phyloP scores from a whole-genome alignment of 805 yeast genomes.

The Suhomyces xylopsoci region DNA sequence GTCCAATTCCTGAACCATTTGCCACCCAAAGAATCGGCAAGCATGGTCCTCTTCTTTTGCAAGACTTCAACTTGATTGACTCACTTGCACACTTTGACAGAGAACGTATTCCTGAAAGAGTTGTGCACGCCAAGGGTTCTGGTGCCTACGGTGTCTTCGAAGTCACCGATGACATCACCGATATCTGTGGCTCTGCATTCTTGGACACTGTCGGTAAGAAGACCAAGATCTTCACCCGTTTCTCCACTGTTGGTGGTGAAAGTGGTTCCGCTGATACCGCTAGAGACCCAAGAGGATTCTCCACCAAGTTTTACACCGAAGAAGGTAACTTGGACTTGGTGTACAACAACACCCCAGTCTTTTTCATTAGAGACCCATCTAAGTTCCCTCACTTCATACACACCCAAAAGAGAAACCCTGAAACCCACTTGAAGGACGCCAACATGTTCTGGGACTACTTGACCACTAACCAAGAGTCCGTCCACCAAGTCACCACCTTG shows the following conservation, averaged over 20 bases:
- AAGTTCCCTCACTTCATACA: slow-evolving; percentile 66
- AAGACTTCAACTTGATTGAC: slow-evolving; percentile 58
- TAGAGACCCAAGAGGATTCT: slow-evolving; percentile 70
- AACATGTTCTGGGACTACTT: slow-evolving; percentile 85
- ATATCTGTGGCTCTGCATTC: slow-evolving; percentile 23
- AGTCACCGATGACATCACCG: slow-evolving; percentile 47
- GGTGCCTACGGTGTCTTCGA: slow-evolving; percentile 62
- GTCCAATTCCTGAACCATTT: slow-evolving; percentile 69
- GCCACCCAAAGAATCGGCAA: slow-evolving; percentile 54
- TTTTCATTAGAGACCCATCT: slow-evolving; percentile 60
- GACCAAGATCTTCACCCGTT: slow-evolving; percentile 41
- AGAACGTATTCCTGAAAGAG: slow-evolving; percentile 65
- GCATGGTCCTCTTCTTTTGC: slow-evolving; percentile 56
- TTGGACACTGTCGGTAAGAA: slow-evolving; percentile 29
- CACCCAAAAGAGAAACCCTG: slow-evolving; percentile 67
- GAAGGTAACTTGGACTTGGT: slow-evolving; percentile 73
- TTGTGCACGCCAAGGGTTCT: slow-evolving; percentile 65
- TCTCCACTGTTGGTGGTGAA: slow-evolving; percentile 72
- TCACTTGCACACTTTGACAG: slow-evolving; percentile 58
- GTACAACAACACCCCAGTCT: slow-evolving; percentile 68
- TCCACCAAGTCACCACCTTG: slow-evolving; percentile 70
- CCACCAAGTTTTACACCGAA: slow-evolving; percentile 63
- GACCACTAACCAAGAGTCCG: slow-evolving; percentile 67
- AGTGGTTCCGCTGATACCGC: slow-evolving; percentile 62
- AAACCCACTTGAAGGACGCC: slow-evolving; percentile 75